Conservation (phyloP, 306 rosid genomes). For the Casuarina equisetifolia region DNA sequence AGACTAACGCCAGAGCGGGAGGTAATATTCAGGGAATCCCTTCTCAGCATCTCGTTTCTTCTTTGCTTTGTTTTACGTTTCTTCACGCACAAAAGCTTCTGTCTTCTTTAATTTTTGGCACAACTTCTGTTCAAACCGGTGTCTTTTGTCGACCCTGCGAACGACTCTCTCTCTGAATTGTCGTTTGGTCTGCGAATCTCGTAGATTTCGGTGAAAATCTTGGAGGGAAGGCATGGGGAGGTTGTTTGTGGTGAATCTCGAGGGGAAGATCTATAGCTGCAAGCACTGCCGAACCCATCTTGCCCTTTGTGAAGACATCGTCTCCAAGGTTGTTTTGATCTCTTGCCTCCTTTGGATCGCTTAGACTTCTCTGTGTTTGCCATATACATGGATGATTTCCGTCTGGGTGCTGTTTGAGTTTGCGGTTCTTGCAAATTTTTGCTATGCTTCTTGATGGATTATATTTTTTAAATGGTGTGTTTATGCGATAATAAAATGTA, state of each 20-base stretch:
- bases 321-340: conserved; percentile 59
- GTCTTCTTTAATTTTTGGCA: conserved; percentile 25
- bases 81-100: conserved; percentile 14
- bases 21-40: conserved; percentile 45
- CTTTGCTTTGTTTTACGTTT: conserved; percentile 9
- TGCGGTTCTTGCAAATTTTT: background rate
- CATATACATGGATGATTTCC: background rate
- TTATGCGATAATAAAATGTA: conserved; percentile 8
- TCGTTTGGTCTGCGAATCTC: conserved; percentile 13
- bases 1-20: conserved; percentile 22
- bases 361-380: conserved; percentile 11
- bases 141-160: conserved; percentile 26
- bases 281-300: conserved; percentile 79
- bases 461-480: background rate
- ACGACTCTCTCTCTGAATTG: conserved; percentile 26
- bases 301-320: conserved; percentile 62
- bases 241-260: conserved; percentile 67
- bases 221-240: conserved; percentile 59
- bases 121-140: conserved; percentile 22
- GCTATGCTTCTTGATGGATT: conserved; percentile 16
- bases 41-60: conserved; percentile 6
- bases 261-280: conserved; percentile 83
- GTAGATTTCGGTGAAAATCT: conserved; percentile 12
- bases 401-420: conserved; percentile 7
- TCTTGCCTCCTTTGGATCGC: conserved; percentile 14